Evolutionary conservation across 495 filamentous ascomycete genomes (phyloP).

Genomic region (Penicillium goetzii): DNA sequence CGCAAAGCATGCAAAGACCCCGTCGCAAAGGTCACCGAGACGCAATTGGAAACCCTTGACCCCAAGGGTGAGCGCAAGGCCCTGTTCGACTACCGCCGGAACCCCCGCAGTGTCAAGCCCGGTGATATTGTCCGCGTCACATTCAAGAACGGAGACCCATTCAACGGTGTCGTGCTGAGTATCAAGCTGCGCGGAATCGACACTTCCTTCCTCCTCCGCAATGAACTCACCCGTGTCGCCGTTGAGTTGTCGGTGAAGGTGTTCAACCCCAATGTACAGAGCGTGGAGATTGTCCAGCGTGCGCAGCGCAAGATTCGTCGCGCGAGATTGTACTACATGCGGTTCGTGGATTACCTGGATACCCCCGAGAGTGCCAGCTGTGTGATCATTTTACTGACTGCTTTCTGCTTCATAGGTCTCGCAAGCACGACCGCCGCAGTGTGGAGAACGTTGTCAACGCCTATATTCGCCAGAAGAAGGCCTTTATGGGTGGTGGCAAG

Average conservation of each 20-base stretch:
- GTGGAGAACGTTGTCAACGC: slow-evolving; percentile 72
- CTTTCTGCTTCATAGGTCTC: slow-evolving; percentile 46
- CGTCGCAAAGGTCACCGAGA: slow-evolving; percentile 59
- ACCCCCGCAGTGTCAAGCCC: slow-evolving; percentile 70
- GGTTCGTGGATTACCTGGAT: slow-evolving; percentile 55
- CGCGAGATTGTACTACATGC: slow-evolving; percentile 89
- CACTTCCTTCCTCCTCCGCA: slow-evolving; percentile 80
- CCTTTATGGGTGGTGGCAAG: slow-evolving; percentile 43
- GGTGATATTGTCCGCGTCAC: slow-evolving; percentile 93
- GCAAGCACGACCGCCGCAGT: slow-evolving; percentile 68
- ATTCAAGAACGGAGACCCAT: slow-evolving; percentile 82
- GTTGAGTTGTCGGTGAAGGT: slow-evolving; percentile 99
- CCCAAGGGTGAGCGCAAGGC: slow-evolving; percentile 78
- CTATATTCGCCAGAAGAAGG: slow-evolving; percentile 65
- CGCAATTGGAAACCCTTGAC: slow-evolving; percentile 76
- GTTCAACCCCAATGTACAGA: slow-evolving; percentile 83
- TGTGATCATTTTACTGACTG: slow-evolving; percentile 7
- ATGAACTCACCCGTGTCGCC: slow-evolving; percentile 76
- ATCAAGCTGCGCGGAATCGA: slow-evolving; percentile 86
- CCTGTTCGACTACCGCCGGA: slow-evolving; percentile 73
- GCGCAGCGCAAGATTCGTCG: slow-evolving; percentile 81
- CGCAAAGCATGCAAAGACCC: slow-evolving; percentile 59
- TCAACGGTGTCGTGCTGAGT: slow-evolving; percentile 82
- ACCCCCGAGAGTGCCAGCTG: slow-evolving; percentile 20
- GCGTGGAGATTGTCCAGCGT: slow-evolving; percentile 92